Base-by-base conservation (phyloP, 352 stramenopile species). In the Pythium graminicola region DNA sequence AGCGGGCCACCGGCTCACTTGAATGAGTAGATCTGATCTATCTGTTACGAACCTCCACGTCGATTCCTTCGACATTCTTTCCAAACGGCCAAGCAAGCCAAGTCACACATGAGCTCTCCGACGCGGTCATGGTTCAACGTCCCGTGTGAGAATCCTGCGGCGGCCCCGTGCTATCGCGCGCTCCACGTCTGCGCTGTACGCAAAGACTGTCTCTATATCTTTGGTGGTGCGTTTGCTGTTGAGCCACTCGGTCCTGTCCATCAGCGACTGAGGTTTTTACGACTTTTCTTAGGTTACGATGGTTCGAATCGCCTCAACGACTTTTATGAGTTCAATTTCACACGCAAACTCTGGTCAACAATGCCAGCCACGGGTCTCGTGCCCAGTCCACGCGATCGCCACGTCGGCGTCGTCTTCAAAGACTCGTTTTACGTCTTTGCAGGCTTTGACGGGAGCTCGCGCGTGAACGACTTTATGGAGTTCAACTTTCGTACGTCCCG, bases 381-480 rank as follows among this genome's bases (percentile, higher is more conserved):
- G 26, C 92, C 94, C 13, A 95, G 72, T 59, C 90, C 95, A 46
- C 84, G 95, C 39, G 95, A 98, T 78, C 86, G 95, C 46, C 95
- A 98, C 67, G 83, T 97, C 11, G 86, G 88, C 4, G 86, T 98
- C 23, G 86, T 96, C 4, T 93, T 97, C 72, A 88, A 88, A 36
- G 86, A 96, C 54, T 89, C 79, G 38, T 96, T 98, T 63, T 98
- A 95, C 59, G 85, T 98, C 10, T 97, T 98, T 46, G 89, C 80
- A 2, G 93, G 94, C 23, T 98, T 97, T 57, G 87, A 98, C 64
- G 94, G 94, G 22, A 90, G 73, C 54, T 86, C 77, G 47, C 81
- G 94, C 23, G 85, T 97, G 26, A 98, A 97, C 62, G 91, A 97
- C 58, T 97, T 98, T 68, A 85, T 97, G 65, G 80, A 95, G 56